Conservation (phyloP, 2,329 filamentous ascomycete genomes). For the Aspergillus unguis region DNA sequence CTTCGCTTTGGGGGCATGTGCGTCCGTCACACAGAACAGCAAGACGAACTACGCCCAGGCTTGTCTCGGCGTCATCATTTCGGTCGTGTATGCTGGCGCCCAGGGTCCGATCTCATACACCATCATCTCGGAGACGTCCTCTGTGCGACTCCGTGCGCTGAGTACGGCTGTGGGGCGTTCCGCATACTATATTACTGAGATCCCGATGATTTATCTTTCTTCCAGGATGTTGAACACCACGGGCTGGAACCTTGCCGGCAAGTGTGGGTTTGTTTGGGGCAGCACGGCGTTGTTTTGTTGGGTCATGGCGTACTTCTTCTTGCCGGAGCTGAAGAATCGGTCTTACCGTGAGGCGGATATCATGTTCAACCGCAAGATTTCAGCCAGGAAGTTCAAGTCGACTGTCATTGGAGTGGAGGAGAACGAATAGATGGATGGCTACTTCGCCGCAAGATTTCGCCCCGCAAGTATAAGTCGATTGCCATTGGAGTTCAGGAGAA, state of each 20-base stretch:
- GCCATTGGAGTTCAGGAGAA: too few relatives aligned
- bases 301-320: constrained; percentile 42
- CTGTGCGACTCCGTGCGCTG: constrained; percentile 38
- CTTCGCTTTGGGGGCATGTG: constrained; percentile 37
- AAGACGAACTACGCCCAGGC: constrained; percentile 40
- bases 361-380: constrained; percentile 42
- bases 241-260: constrained; percentile 43
- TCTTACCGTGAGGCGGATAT: constrained; percentile 48
- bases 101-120: constrained; percentile 40
- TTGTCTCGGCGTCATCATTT: constrained; percentile 38
- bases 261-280: constrained; percentile 51
- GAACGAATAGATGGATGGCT: too few relatives aligned
- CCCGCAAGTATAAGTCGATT: too few relatives aligned
- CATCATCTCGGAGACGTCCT: constrained; percentile 39
- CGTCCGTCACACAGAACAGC: constrained; percentile 31
- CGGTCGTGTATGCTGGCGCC: constrained; percentile 38
- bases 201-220: constrained; percentile 43
- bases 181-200: constrained; percentile 43
- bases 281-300: constrained; percentile 43
- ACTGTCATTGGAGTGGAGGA: constrained; percentile 40
- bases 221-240: constrained; percentile 41
- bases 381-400: constrained; percentile 46
- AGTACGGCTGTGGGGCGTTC: constrained; percentile 40
- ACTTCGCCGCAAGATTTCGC: too few relatives aligned
- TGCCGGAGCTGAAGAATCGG: constrained; percentile 47